Evolutionary conservation across 176 grass and related monocot genomes (phyloP), one percentile per base, ranked within the genome.

Genomic region (bread wheat (Triticum aestivum)): DNA sequence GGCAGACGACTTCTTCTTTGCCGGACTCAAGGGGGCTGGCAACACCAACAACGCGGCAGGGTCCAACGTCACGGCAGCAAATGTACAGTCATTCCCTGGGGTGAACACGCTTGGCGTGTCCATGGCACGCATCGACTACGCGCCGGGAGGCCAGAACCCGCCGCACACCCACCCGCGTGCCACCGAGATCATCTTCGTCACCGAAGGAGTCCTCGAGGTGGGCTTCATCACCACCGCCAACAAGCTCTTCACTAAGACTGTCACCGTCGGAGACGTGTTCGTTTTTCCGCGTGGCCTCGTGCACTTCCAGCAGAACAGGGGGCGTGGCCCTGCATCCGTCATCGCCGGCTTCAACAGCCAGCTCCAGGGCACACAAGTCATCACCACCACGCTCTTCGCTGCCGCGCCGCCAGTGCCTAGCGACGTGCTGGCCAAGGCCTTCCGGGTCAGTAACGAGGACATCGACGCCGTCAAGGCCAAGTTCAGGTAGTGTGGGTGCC

Each of bases 131-230:
- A n/a, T n/a, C n/a, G n/a, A n/a, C n/a, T n/a, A n/a, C n/a, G n/a
- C n/a, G 0, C 75, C 84, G 5, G 82, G 87, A 1, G 94, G 94
- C 0, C 78, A 86, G 64, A 95, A 91, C 84, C 91, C 91, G 8
- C 94, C 94, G 20, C 94, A 95, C 89, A 91, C 91, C 24, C 94
- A 93, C 86, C 94, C 94, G n/a, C 91, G 94, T 11, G 94, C 88
- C 86, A 95, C 94, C 17, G 91, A 95, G 86, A 91, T 95, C 15
- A 44, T 96, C 78, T 93, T 96, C 59, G 91, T 96, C 32, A 65
- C 85, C 11, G 79, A 93, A 8, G 94, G 89, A 27, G 65, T 52
- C 39, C 85, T 97, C 32, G 88, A 97, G 81, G 94, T 94, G 4
- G 94, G 94, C 3, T 97, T 97, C 86, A 83, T 97, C 90, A 94